Percentiles rank a stretch among this genome's conserved stretches.
These are phyloP conservation scores for Clarireedia homoeocarpa DNA, from an alignment of 2,329 filamentous ascomycete genomes.

Conservation along the genomic window DNA sequence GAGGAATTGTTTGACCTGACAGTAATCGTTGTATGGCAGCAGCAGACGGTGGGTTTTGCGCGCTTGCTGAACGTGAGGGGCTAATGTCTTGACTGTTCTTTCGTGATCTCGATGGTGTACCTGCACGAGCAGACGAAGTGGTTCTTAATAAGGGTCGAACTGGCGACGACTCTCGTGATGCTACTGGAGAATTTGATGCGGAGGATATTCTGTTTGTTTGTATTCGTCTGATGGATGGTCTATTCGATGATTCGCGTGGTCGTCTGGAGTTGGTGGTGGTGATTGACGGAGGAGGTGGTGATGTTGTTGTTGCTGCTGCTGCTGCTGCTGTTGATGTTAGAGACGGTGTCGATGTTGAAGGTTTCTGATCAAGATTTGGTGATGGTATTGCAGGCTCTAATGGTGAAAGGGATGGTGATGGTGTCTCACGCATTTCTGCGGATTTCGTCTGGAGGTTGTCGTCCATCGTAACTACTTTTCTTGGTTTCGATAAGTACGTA, in stretches of 20 bases:
- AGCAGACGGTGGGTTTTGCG: constrained; percentile 51
- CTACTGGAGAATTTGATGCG: constrained; percentile 36
- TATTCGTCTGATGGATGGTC: constrained; percentile 21
- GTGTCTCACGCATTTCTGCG: constrained; percentile 4
- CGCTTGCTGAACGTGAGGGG: constrained; percentile 44
- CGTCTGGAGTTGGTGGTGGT: constrained; percentile 4
- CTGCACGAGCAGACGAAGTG: constrained; percentile 16
- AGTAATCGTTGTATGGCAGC: constrained; percentile 59
- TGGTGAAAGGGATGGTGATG: background rate
- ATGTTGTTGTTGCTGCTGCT: background rate
- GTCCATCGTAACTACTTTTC: constrained; percentile 8
- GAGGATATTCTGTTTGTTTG: constrained; percentile 28
- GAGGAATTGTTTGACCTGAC: constrained; percentile 56
- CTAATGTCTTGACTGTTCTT: constrained; percentile 62
- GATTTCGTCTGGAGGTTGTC: background rate
- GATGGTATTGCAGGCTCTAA: constrained; percentile 2
- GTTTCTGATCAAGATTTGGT: background rate
- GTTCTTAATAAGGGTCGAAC: constrained; percentile 25
- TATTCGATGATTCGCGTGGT: constrained; percentile 19
- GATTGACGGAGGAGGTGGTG: no score
- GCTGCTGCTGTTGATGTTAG: background rate
- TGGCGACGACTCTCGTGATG: constrained; percentile 42
- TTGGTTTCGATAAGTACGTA: background rate
- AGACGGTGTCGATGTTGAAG: background rate
- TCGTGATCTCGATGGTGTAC: constrained; percentile 42